These are phyloP conservation scores for Phytophthora megakarya DNA, from an alignment of 352 stramenopile species.

Conservation along the genomic window DNA sequence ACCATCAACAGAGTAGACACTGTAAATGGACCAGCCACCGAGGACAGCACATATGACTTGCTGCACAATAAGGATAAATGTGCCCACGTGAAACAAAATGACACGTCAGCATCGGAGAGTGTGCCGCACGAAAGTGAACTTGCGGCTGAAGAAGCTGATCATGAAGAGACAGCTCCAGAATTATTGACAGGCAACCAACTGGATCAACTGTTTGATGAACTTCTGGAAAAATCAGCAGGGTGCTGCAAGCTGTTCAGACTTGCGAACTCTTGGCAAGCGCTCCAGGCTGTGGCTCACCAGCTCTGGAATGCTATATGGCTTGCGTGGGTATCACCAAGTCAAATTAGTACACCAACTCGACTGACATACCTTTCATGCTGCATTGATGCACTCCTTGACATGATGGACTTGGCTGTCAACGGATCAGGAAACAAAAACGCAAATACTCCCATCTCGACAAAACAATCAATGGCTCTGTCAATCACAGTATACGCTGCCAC, in stretches of 20 bases:
- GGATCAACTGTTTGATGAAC: slow-evolving; percentile 30
- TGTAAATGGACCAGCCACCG: slow-evolving; percentile 36
- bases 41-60: slow-evolving; percentile 48
- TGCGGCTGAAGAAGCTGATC: background rate
- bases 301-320: slow-evolving; percentile 64
- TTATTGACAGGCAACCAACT: slow-evolving; percentile 11
- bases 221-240: slow-evolving; percentile 48
- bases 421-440: background rate
- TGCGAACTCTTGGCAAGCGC: slow-evolving; percentile 54
- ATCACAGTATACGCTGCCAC: slow-evolving; percentile 41
- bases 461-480: slow-evolving; percentile 40
- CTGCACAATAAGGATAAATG: slow-evolving; percentile 17
- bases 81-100: background rate
- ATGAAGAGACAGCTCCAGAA: background rate
- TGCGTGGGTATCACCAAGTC: slow-evolving; percentile 55
- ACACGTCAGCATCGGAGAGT: background rate
- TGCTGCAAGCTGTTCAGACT: slow-evolving; percentile 53
- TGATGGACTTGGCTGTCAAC: slow-evolving; percentile 47
- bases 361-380: slow-evolving; percentile 39
- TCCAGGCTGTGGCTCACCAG: slow-evolving; percentile 59
- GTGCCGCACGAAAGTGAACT: background rate
- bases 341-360: slow-evolving; percentile 9
- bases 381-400: slow-evolving; percentile 53
- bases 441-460: background rate
- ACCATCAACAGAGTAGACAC: slow-evolving; percentile 24